These are phyloP conservation scores for Tylopilus sp. DNA, from an alignment of 768 basidiomycete genomes.

Conservation along the genomic window DNA sequence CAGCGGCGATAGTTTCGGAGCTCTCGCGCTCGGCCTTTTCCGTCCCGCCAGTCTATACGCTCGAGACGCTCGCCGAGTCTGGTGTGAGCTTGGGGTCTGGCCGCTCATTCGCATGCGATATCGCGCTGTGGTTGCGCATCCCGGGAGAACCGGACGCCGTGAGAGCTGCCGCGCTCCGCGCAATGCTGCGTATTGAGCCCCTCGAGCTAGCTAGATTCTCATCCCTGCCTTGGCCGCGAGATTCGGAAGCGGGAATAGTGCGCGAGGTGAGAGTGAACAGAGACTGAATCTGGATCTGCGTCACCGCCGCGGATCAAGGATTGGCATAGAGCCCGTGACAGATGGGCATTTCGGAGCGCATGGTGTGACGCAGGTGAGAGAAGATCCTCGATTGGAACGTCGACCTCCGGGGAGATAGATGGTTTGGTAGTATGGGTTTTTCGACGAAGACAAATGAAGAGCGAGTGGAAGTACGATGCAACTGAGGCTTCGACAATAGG, in stretches of 20 bases:
- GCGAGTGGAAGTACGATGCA: neutral
- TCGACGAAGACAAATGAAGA: neutral
- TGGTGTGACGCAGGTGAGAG: slow-evolving; percentile 41
- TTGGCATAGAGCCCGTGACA: slow-evolving; percentile 27
- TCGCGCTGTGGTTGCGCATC: slow-evolving; percentile 26
- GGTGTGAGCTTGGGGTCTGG: slow-evolving; percentile 78
- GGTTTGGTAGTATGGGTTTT: no score
- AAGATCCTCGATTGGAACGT: slow-evolving; percentile 75
- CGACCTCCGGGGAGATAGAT: slow-evolving; percentile 66
- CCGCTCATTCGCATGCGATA: slow-evolving; percentile 32
- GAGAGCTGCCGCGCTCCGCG: slow-evolving; percentile 37
- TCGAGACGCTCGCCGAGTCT: slow-evolving; percentile 28
- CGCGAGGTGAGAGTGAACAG: slow-evolving; percentile 43
- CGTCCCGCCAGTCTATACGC: slow-evolving; percentile 22
- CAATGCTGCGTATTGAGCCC: slow-evolving; percentile 46
- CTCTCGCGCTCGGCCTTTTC: slow-evolving; percentile 28
- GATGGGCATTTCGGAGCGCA: slow-evolving; percentile 20
- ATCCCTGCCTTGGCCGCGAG: slow-evolving; percentile 20
- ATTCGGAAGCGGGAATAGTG: slow-evolving; percentile 21
- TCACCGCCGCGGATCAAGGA: slow-evolving; percentile 28
- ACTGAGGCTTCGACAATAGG: neutral
- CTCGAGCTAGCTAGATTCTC: slow-evolving; percentile 27
- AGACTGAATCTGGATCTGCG: slow-evolving; percentile 38
- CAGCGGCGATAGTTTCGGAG: slow-evolving; percentile 28
- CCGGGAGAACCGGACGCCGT: slow-evolving; percentile 14